Evolutionary conservation across 1,139 yeast species (phyloP).

Genomic region (Sugiyamaella castrensis): DNA sequence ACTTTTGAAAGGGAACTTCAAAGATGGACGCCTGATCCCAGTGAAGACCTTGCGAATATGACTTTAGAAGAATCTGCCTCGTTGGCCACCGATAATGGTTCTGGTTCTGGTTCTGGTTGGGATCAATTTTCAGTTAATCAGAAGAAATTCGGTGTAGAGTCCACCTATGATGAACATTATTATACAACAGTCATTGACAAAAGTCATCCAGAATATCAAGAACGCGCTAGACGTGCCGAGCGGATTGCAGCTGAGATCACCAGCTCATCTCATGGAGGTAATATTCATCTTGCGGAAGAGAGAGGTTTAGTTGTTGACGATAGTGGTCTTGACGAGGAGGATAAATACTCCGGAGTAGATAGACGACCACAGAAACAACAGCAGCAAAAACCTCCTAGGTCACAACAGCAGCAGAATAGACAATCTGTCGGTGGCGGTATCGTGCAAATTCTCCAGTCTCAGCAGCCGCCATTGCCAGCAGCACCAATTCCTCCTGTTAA

Average conservation of each 20-base stretch:
- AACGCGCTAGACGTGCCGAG: constrained; percentile 68
- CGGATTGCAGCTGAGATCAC: constrained; percentile 81
- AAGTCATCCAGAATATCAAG: constrained; percentile 67
- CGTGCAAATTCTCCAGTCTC: constrained; percentile 5
- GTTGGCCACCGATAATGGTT: constrained; percentile 41
- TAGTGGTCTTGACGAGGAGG: constrained; percentile 91
- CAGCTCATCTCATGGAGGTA: constrained; percentile 57
- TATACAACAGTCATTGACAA: constrained; percentile 85
- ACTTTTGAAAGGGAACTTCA: constrained; percentile 67
- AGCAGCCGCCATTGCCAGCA: neutral
- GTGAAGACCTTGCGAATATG: constrained; percentile 33
- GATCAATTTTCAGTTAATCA: constrained; percentile 93
- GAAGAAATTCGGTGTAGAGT: constrained; percentile 80
- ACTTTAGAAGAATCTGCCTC: constrained; percentile 35
- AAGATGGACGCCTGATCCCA: constrained; percentile 78
- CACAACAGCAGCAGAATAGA: neutral
- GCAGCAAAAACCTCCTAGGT: neutral
- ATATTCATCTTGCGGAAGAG: constrained; percentile 85
- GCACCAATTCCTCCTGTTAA: neutral
- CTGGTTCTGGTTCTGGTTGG: constrained; percentile 51
- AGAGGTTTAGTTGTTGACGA: constrained; percentile 78
- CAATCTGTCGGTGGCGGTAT: constrained; percentile 3
- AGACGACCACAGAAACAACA: constrained; percentile 28
- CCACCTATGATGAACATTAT: constrained; percentile 82
- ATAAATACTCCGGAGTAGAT: constrained; percentile 88